Conservation (phyloP, 208 protist species). For the Blastocrithidia nonstop region DNA sequence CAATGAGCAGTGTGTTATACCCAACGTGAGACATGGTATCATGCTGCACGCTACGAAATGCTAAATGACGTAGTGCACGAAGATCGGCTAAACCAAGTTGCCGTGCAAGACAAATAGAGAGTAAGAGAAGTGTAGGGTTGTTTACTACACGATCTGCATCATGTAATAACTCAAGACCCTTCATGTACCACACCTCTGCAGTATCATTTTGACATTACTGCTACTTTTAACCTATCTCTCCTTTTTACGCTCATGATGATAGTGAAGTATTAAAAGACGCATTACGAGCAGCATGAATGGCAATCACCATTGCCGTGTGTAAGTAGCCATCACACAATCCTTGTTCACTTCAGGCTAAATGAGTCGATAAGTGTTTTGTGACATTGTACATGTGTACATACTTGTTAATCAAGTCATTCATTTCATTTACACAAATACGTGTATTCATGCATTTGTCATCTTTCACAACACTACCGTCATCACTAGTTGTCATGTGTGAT, state of each 20-base stretch:
- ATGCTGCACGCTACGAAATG: conserved; percentile 73
- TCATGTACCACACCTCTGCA: no score
- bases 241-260: no score
- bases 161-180: conserved; percentile 33
- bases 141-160: conserved; percentile 43
- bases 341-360: conserved; percentile 70
- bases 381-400: conserved; percentile 28
- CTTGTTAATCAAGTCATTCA: conserved; percentile 21
- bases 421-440: no score
- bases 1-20: conserved; percentile 56
- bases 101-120: conserved; percentile 43
- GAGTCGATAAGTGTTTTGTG: conserved; percentile 25
- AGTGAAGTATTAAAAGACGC: no score
- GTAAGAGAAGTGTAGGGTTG: conserved; percentile 74
- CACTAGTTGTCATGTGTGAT: conserved; percentile 12
- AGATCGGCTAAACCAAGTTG: conserved; percentile 45
- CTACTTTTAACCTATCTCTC: no score
- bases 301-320: conserved; percentile 46
- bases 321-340: conserved; percentile 75
- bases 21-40: conserved; percentile 83
- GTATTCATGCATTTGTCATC: no score
- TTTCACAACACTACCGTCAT: no score
- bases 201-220: no score
- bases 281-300: no score
- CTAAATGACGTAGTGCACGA: conserved; percentile 46